A percentile compares a stretch with the other conserved stretches of the same genome.
Evolutionary conservation across 768 basidiomycete species (phyloP).

Genomic region (Xerocomus potaroensis): DNA sequence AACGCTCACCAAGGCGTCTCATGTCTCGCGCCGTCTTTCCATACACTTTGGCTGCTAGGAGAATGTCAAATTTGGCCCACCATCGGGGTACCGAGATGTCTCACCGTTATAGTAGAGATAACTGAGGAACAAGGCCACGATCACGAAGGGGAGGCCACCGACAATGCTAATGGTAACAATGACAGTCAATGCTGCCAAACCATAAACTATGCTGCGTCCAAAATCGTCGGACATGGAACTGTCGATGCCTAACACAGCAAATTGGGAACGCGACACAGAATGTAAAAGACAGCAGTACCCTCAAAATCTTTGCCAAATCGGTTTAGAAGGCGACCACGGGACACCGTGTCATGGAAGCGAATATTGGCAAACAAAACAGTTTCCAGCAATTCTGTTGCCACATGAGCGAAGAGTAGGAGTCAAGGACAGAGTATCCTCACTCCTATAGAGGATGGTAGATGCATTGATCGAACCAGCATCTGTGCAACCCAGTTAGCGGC

Average conservation of each 20-base stretch:
- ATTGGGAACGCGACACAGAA: constrained; percentile 3
- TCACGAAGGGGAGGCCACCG: constrained; percentile 72
- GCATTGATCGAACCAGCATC: constrained; percentile 79
- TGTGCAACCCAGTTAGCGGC: constrained; percentile 16
- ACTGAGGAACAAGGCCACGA: constrained; percentile 54
- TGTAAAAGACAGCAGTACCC: constrained; percentile 30
- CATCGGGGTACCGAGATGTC: constrained; percentile 11
- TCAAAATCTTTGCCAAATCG: constrained; percentile 91
- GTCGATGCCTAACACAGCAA: constrained; percentile 59
- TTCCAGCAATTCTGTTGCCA: constrained; percentile 53
- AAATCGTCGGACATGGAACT: constrained; percentile 82
- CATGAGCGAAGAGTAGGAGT: constrained; percentile 11
- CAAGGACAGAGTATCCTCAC: constrained; percentile 28
- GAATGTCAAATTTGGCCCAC: constrained; percentile 6
- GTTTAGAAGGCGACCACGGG: constrained; percentile 77
- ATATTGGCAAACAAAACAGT: constrained; percentile 82
- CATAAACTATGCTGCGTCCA: constrained; percentile 70
- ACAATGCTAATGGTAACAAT: constrained; percentile 71
- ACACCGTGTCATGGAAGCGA: constrained; percentile 90
- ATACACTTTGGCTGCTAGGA: constrained; percentile 46
- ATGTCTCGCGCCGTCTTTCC: constrained; percentile 86
- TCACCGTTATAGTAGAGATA: constrained; percentile 68
- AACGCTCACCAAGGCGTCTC: constrained; percentile 61
- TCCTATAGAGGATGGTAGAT: constrained; percentile 70
- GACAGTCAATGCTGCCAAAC: constrained; percentile 65